Evolutionary conservation across 352 stramenopile genomes (phyloP), one percentile per base, ranked within the genome.

Genomic region (Globisporangium parvum): DNA sequence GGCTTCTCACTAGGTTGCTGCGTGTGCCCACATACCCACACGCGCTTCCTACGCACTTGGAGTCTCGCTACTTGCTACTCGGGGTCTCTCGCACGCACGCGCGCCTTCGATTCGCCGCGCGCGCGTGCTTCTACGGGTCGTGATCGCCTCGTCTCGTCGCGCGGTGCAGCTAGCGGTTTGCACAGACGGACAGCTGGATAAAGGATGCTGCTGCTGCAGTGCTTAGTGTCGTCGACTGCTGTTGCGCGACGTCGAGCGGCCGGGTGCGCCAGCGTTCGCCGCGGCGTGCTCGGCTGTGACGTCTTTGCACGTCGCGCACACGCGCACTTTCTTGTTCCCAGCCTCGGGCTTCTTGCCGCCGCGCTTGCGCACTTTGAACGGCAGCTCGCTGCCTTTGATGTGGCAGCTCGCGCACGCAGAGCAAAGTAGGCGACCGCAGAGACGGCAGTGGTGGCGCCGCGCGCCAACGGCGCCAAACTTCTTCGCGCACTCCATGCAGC

Each of bases 241-340:
- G 18, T 20, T 60, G 45, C 54, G 45, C 54, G 54, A 59, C 8
- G 35, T n/a, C 35, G 45, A 41, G 23, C 54, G 54, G 23, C 54
- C 54, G 17, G 17, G 31, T 21, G 31, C 37, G 8, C 17, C 15
- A 17, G 47, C 47, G 17, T 46, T 41, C 20, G 52, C 52, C 5
- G 15, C 33, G 17, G 54, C 45, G 35, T 48, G 33, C 45, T 59
- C 54, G 21, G 33, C 47, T 5, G 41, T 47, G 51, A 64, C 73
- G 37, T 86, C 76, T 55, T 81, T 80, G 65, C 82, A 93, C 67
- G 78, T 81, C 39, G 75, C 84, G 62, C 82, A 93, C 49, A 89
- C 75, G 47, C 82, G 82, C 49, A 73, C 71, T 48, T 80, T 83
- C 55, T 80, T 75, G 41, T 69, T 77, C 35, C 71, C 66, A 3